These are phyloP conservation scores for Acanthamoeba castellanii DNA, from an alignment of 208 protist species.

Conservation along the genomic window DNA sequence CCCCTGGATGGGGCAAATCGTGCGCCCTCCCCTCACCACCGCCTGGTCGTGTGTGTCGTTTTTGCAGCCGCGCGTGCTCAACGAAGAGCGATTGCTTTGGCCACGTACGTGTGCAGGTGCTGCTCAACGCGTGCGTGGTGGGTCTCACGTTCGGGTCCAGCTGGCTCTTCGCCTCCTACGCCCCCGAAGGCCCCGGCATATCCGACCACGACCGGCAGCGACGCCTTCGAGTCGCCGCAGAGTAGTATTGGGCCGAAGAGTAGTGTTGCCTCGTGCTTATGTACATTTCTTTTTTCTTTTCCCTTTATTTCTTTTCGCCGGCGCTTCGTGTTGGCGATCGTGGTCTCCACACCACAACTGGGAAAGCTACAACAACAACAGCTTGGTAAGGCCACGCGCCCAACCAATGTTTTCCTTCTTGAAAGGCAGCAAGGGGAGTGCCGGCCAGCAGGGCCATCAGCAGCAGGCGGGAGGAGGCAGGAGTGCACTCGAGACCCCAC, in stretches of 20 bases:
- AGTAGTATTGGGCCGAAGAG: not conserved
- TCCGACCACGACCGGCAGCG: not conserved
- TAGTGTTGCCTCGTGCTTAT: no score
- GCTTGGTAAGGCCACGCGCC: no score
- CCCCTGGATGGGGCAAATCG: not conserved
- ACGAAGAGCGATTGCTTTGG: not conserved
- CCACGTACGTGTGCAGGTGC: not conserved
- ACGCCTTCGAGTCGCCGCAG: not conserved
- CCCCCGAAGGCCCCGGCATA: not conserved
- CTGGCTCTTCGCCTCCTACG: not conserved
- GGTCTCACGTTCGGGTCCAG: not conserved
- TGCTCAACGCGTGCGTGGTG: not conserved
- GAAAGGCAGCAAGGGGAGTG: not conserved
- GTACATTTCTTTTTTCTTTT: not conserved
- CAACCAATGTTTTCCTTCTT: conserved; percentile 40
- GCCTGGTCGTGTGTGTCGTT: not conserved
- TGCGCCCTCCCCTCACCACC: not conserved
- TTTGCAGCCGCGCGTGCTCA: not conserved
- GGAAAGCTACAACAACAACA: no score
- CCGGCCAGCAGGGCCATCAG: not conserved
- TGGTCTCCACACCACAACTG: no score
- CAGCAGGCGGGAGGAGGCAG: not conserved
- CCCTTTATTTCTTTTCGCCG: not conserved
- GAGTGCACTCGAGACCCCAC: not conserved
- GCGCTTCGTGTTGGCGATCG: no score